Percentiles rank a stretch among this genome's conserved stretches.
phyloP scores from a whole-genome alignment of 2,329 filamentous ascomycete species.

The Ilyonectria sp. region DNA sequence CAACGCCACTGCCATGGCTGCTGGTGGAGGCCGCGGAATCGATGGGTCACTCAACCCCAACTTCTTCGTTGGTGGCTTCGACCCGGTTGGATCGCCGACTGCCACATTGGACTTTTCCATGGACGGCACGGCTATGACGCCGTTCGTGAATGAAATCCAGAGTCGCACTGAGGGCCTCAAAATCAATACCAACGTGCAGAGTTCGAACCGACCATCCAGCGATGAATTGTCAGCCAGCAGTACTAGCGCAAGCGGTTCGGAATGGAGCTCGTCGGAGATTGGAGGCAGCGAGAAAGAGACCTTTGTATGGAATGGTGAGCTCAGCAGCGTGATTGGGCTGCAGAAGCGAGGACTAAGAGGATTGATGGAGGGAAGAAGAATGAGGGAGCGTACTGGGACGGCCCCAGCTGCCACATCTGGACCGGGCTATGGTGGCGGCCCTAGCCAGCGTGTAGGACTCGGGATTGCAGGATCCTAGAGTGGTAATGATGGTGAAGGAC shows the following conservation, averaged over 20 bases:
- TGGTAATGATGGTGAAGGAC: constrained; percentile 1
- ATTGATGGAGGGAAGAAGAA: constrained; percentile 92
- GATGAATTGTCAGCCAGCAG: constrained; percentile 66
- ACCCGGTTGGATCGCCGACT: constrained; percentile 56
- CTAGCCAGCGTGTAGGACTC: constrained; percentile 62
- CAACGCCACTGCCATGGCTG: constrained; percentile 98
- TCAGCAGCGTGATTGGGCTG: constrained; percentile 92
- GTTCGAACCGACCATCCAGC: constrained; percentile 57
- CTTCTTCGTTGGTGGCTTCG: constrained; percentile 69
- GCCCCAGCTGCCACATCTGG: constrained; percentile 40
- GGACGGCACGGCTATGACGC: constrained; percentile 49
- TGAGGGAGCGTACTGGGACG: constrained; percentile 79
- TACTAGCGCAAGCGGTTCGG: constrained; percentile 67
- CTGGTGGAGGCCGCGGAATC: constrained; percentile 89
- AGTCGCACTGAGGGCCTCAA: constrained; percentile 58
- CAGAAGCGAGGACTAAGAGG: constrained; percentile 94
- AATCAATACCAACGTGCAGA: constrained; percentile 64
- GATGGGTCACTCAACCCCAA: constrained; percentile 77
- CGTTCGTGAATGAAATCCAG: constrained; percentile 51
- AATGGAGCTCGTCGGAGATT: constrained; percentile 70
- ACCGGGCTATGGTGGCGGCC: constrained; percentile 36
- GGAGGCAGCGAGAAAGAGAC: constrained; percentile 66
- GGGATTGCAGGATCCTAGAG: constrained; percentile 66
- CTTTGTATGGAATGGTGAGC: constrained; percentile 81
- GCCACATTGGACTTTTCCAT: constrained; percentile 54